phyloP scores from a whole-genome alignment of 2,329 filamentous ascomycete genomes.

The Cercospora sp. region DNA sequence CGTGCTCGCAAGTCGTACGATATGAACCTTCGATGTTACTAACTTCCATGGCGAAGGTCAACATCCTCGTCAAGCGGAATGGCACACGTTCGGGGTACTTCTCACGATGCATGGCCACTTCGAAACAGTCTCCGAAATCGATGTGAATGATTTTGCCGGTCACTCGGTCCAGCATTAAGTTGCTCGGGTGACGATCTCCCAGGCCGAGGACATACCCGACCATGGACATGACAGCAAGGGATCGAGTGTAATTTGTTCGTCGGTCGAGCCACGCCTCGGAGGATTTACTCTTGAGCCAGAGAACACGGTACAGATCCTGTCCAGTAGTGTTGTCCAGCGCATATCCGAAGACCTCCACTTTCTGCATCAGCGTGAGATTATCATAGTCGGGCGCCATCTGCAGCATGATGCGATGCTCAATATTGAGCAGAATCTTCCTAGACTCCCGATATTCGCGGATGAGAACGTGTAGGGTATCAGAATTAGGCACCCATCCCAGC shows the following conservation, averaged over 20 bases:
- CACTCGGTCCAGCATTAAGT: slow-evolving; percentile 92
- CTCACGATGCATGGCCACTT: slow-evolving; percentile 98
- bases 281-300: slow-evolving; percentile 98
- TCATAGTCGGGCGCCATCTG: slow-evolving; percentile 99
- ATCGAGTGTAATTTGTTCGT: slow-evolving; percentile 97
- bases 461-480: slow-evolving; percentile 92
- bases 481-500: slow-evolving; percentile 95
- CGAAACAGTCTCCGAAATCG: slow-evolving; percentile 99
- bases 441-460: slow-evolving; percentile 98
- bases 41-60: slow-evolving; percentile 99
- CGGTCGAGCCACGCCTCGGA: slow-evolving; percentile 97
- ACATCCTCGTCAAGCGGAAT: slow-evolving; percentile 96
- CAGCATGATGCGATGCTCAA: slow-evolving; percentile 98
- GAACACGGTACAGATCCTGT: slow-evolving; percentile 93
- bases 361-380: slow-evolving; percentile 98
- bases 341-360: slow-evolving; percentile 99
- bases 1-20: slow-evolving; percentile 95
- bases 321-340: slow-evolving; percentile 98
- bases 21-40: slow-evolving; percentile 99
- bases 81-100: slow-evolving; percentile 98
- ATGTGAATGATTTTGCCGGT: slow-evolving; percentile 98
- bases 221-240: slow-evolving; percentile 99
- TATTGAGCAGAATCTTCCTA: slow-evolving; percentile 95
- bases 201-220: slow-evolving; percentile 98
- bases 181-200: slow-evolving; percentile 94